Base-by-base conservation (phyloP, 148 eudicot genomes). In the Limonium bicolor region DNA sequence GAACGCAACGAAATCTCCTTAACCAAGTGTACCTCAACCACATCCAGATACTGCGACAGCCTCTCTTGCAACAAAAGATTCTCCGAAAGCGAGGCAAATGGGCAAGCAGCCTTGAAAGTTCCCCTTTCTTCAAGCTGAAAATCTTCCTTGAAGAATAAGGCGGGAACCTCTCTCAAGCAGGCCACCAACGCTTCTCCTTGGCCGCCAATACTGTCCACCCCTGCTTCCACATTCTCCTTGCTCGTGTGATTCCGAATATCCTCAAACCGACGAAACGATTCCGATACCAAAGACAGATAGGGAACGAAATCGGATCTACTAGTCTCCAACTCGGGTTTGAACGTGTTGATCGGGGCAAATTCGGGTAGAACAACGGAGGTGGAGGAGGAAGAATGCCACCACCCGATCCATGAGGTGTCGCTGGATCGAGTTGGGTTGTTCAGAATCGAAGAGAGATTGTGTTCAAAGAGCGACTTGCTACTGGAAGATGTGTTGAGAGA, bases 21-120 rank as follows among this genome's bases (percentile, higher is more conserved):
- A 50, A 88, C 97, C 69, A 88, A 74, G 56, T 88, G 97, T 67
- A 88, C 27, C 53, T 88, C 97, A 46, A 88, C 97, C 28, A 80
- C 90, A 43, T 88, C 97, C 63, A 88, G 56, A 37, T 88, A 83
- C 63, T 80, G 86, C 6, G 92, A 80, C 41, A 88, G 54, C 58
- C 68, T 70, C 81, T 88, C 92, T 46, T 81, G 95, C 30, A 82
- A 48, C 25, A 56, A 64, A 35, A 71, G 13, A 56, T 88, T 88
- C 58, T 83, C 86, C 6, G 61, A 27, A 36, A 58, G 41, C 0
- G 67, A 76, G n/a, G 79, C 48, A 28, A 76, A 78, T 11, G 94
- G 94, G 54, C 88, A 78, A 1, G 96, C 96, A 0, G 82, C 82
- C 7, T 58, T 60, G 38, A 83, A 83, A 6, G 92, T 88, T 3